These are phyloP conservation scores for Thraustochytrium striatum DNA, from an alignment of 352 stramenopile genomes.

Conservation along the genomic window DNA sequence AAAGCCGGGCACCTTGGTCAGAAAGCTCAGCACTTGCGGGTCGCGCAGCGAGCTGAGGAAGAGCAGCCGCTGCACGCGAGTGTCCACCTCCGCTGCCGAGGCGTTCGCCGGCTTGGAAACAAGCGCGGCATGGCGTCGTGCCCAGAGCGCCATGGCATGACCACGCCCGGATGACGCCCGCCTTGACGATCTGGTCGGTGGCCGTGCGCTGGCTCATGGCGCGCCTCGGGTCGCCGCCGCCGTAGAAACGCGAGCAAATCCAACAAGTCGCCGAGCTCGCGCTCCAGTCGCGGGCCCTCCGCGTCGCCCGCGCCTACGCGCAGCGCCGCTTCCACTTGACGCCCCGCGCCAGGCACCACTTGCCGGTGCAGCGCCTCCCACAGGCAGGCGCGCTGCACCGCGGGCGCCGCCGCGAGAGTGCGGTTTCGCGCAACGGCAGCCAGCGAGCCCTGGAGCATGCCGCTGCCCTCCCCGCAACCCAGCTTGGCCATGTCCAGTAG, in stretches of 20 bases:
- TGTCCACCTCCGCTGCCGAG: background rate
- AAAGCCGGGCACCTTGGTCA: background rate
- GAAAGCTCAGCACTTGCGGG: background rate
- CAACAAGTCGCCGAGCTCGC: no score
- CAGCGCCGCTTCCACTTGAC: no score
- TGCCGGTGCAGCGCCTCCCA: no score
- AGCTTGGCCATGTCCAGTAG: constrained; percentile 24
- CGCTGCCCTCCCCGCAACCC: no score
- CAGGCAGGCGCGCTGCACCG: no score
- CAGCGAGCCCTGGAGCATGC: no score
- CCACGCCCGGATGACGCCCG: background rate
- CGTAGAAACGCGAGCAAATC: background rate
- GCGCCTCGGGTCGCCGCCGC: background rate
- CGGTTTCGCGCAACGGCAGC: no score
- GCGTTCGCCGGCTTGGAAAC: background rate
- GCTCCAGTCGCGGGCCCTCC: no score
- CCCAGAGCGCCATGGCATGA: background rate
- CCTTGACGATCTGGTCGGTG: background rate
- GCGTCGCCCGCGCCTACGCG: no score
- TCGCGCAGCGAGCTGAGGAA: background rate
- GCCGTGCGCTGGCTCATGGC: background rate
- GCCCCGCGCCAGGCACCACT: no score
- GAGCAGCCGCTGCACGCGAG: background rate
- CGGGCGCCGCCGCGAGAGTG: no score
- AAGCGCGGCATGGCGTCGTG: background rate